Conservation (phyloP, 2,329 filamentous ascomycete genomes). For the Paraphoma chrysanthemicola region DNA sequence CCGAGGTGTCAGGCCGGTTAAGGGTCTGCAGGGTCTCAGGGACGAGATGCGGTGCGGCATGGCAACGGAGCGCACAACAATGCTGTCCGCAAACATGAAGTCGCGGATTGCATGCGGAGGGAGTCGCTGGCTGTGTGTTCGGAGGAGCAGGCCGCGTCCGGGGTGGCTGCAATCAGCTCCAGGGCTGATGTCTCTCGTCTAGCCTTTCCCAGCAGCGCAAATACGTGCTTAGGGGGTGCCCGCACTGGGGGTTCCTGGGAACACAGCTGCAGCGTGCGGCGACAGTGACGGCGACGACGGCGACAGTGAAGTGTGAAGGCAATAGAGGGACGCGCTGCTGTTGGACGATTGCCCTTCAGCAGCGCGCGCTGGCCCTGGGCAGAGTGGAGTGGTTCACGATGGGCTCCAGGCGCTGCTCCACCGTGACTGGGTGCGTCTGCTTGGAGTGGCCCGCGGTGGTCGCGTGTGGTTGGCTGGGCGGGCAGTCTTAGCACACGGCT, state of each 20-base stretch:
- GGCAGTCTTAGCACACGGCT: conserved; percentile 4
- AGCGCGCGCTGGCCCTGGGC: neutral
- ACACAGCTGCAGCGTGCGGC: conserved; percentile 8
- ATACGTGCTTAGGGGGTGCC: conserved; percentile 25
- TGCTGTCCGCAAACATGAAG: neutral
- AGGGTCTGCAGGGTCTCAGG: neutral
- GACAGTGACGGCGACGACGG: neutral
- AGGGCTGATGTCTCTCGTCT: conserved; percentile 13
- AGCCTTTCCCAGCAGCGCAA: conserved; percentile 17
- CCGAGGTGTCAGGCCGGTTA: neutral
- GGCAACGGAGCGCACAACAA: neutral
- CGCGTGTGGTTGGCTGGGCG: conserved; percentile 20
- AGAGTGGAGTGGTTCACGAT: conserved; percentile 1
- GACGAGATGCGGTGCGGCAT: neutral
- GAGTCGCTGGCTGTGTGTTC: neutral
- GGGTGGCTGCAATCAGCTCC: conserved; percentile 2
- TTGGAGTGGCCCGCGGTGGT: neutral
- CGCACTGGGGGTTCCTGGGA: conserved; percentile 13
- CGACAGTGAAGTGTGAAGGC: neutral
- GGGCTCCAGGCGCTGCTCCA: neutral
- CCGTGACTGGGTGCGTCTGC: neutral
- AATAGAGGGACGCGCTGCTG: neutral
- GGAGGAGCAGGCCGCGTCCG: neutral
- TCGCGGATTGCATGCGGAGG: neutral
- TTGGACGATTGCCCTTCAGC: neutral